A percentile compares a stretch with the other conserved stretches of the same genome.
These are phyloP conservation scores for Suillus tomentosus DNA, from an alignment of 768 basidiomycete genomes.

Conservation along the genomic window DNA sequence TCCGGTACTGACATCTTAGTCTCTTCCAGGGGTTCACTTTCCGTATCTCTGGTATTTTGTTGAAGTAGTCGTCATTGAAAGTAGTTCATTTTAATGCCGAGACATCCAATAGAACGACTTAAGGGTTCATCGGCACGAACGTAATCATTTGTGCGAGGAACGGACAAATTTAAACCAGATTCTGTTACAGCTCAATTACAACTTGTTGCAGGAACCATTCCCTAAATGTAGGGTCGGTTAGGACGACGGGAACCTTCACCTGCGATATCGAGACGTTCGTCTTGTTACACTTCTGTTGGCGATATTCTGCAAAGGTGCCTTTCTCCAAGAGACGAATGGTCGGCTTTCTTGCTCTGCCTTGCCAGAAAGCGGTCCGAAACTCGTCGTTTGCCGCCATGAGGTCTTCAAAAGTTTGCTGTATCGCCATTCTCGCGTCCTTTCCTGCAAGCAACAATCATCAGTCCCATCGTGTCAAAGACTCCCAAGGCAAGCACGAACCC, in stretches of 20 bases:
- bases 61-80: neutral
- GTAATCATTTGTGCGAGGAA: neutral
- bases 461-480: neutral
- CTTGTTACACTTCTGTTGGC: slow-evolving; percentile 9
- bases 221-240: slow-evolving; percentile 6
- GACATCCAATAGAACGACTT: neutral
- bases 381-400: slow-evolving; percentile 1
- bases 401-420: neutral
- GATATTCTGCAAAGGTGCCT: slow-evolving; percentile 15
- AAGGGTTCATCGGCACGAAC: neutral
- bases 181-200: slow-evolving; percentile 7
- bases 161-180: neutral
- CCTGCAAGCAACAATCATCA: too few relatives aligned
- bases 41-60: neutral
- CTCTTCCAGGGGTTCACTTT: neutral
- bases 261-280: slow-evolving; percentile 6
- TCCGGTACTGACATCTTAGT: neutral
- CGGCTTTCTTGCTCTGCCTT: slow-evolving; percentile 2
- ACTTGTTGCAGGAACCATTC: slow-evolving; percentile 14
- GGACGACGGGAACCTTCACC: slow-evolving; percentile 15
- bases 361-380: neutral
- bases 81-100: too few relatives aligned
- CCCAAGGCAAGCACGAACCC: neutral
- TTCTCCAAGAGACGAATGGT: slow-evolving; percentile 15
- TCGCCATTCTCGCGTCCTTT: neutral